Base-by-base conservation (phyloP, 1,284 basidiomycete species). In the Cutaneotrichosporon cutaneum region DNA sequence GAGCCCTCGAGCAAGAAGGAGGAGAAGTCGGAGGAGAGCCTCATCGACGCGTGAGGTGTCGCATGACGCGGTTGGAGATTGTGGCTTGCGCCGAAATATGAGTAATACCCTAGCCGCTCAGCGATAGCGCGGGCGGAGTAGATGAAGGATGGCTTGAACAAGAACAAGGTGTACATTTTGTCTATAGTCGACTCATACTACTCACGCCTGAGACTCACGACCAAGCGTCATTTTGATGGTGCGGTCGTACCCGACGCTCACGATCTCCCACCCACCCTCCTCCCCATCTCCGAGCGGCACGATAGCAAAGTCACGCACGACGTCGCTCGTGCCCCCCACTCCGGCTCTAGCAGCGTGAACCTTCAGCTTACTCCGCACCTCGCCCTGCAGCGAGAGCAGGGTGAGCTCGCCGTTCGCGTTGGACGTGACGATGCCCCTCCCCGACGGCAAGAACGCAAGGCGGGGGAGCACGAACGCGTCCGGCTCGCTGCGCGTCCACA, bases 381-480 rank as follows among this genome's bases (percentile, higher is more conserved):
- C 70, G 27, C 76, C 78, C 4, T 58, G 61, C 0, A 77, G 47
- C 1, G 71, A 53, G 45, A 76, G 57, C 11, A 80, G 65, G n/a
- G 72, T 69, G n/a, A 80, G 66, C 56, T 72, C 68, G 0, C 78
- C 78, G 22, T 72, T 72, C 2, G 76, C 68, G 3, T 75, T 72
- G 1, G 77, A 75, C 0, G 72, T 75, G 6, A 80, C 62, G 18
- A 80, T 22, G 16, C 76, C 77, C 5, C 67, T 67, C 0, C 77
- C 77, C 56, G 76, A 70, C 0, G 77, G 77, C n/a, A 78, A 59
- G 75, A 77, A 80, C 1, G 68, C 66, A 66, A 81, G 75, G 21
- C 78, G 69, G n/a, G 78, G 77, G 14, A 79, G 66, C n/a, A 79
- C 75, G 56, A 73, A 79, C 21, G 72, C 70, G 62, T 80, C 78